These are phyloP conservation scores for Mimosa pudica DNA, from an alignment of 306 rosid genomes.

Conservation along the genomic window DNA sequence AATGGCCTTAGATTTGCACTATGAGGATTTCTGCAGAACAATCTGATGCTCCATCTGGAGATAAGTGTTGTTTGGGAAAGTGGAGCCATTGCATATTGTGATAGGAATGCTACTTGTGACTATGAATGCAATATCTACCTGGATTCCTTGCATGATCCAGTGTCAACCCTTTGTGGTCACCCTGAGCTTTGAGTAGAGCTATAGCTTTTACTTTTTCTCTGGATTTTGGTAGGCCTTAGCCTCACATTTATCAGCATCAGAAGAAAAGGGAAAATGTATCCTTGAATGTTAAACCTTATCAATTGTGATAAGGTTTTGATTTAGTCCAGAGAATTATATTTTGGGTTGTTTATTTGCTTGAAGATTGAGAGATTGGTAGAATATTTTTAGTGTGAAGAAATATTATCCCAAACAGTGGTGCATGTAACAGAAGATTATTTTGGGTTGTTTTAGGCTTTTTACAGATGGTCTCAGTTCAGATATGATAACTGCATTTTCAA, in stretches of 20 bases:
- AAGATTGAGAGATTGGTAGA: neutral
- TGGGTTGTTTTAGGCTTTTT: too few species aligned
- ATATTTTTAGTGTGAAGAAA: neutral
- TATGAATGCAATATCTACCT: slow-evolving; percentile 95
- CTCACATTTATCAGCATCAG: neutral
- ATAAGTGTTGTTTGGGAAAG: slow-evolving; percentile 41
- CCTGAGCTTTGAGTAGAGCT: slow-evolving; percentile 13
- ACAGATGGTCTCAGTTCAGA: too few species aligned
- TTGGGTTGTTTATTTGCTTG: neutral
- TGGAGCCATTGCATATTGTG: slow-evolving; percentile 48
- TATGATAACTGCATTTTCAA: too few species aligned
- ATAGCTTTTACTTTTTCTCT: neutral
- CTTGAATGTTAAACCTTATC: neutral
- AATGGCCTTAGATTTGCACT: slow-evolving; percentile 57
- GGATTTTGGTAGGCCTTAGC: neutral
- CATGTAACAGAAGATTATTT: neutral
- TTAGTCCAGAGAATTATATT: neutral
- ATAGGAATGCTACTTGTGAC: slow-evolving; percentile 44
- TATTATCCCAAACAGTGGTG: neutral
- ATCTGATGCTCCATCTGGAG: slow-evolving; percentile 27
- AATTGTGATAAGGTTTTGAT: neutral
- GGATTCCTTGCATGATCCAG: slow-evolving; percentile 80
- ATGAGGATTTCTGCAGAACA: slow-evolving; percentile 40
- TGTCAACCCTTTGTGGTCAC: slow-evolving; percentile 87
- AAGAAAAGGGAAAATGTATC: neutral